These are phyloP conservation scores for Stachybotrys chlorohalonatus DNA, from an alignment of 2,329 filamentous ascomycete genomes.

Conservation along the genomic window DNA sequence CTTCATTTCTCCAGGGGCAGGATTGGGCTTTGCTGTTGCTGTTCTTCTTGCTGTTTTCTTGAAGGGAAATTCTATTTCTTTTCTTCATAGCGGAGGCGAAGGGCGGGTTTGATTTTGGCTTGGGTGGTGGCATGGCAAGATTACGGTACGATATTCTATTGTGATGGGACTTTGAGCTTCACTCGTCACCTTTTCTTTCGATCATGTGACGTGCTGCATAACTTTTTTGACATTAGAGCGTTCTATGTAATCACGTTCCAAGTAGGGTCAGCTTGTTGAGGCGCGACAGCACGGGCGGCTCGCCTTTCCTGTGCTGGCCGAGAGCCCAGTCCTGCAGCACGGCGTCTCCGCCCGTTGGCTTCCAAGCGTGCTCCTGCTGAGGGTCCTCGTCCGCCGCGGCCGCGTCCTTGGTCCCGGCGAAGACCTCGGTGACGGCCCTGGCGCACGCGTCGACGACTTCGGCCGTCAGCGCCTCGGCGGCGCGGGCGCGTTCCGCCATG, in stretches of 20 bases:
- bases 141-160: conserved; percentile 1
- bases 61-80: background rate
- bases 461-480: conserved; percentile 63
- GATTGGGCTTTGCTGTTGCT: conserved; percentile 4
- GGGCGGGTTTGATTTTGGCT: conserved; percentile 6
- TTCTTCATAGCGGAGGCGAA: conserved; percentile 25
- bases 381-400: conserved; percentile 9
- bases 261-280: conserved; percentile 42
- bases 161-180: background rate
- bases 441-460: conserved; percentile 67
- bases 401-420: conserved; percentile 23
- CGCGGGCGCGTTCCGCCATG: conserved; percentile 81
- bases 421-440: conserved; percentile 62
- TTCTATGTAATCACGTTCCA: conserved; percentile 22
- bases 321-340: conserved; percentile 43
- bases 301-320: conserved; percentile 33
- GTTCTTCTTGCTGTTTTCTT: conserved; percentile 5
- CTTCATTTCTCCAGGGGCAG: background rate
- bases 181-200: background rate
- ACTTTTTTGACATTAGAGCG: no score
- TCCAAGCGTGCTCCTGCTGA: conserved; percentile 16
- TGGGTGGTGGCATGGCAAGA: background rate
- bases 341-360: conserved; percentile 38
- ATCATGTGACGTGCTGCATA: background rate
- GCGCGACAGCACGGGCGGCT: conserved; percentile 37